Evolutionary conservation across 1,284 basidiomycete genomes (phyloP).

Genomic region (Ganoderma resinaceum): DNA sequence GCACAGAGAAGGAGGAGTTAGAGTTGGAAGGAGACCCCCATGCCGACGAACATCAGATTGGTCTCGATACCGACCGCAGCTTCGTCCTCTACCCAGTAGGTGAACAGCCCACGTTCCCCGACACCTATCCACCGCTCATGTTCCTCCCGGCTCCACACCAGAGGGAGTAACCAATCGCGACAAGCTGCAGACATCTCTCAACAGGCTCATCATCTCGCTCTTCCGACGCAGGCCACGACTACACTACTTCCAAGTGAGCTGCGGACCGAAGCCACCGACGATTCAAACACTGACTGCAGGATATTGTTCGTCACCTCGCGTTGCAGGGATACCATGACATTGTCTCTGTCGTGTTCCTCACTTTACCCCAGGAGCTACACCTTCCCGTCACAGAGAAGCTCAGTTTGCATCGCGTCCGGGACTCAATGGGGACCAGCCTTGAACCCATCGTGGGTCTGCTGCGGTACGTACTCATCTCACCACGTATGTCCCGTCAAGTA

Average conservation of each 20-base stretch:
- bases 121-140: neutral
- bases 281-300: neutral
- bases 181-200: slow-evolving; percentile 69
- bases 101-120: slow-evolving; percentile 47
- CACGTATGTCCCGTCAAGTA: neutral
- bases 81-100: slow-evolving; percentile 90
- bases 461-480: slow-evolving; percentile 52
- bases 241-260: slow-evolving; percentile 83
- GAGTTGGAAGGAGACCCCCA: slow-evolving; percentile 45
- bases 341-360: slow-evolving; percentile 85
- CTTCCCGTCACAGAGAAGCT: slow-evolving; percentile 72
- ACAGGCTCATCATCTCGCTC: slow-evolving; percentile 77
- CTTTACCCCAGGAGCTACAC: slow-evolving; percentile 68
- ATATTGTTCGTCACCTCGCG: neutral
- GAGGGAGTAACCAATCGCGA: slow-evolving; percentile 43
- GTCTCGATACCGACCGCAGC: slow-evolving; percentile 86
- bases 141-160: neutral
- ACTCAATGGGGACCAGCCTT: slow-evolving; percentile 87
- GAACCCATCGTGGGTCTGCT: slow-evolving; percentile 88
- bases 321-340: slow-evolving; percentile 92
- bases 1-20: neutral
- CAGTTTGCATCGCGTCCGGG: slow-evolving; percentile 83
- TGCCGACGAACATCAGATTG: slow-evolving; percentile 84
- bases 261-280: neutral
- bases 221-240: slow-evolving; percentile 78